Evolutionary conservation across 1,284 basidiomycete species (phyloP), one percentile per base, ranked within the genome.

Genomic region (Boletus holoroseus): DNA sequence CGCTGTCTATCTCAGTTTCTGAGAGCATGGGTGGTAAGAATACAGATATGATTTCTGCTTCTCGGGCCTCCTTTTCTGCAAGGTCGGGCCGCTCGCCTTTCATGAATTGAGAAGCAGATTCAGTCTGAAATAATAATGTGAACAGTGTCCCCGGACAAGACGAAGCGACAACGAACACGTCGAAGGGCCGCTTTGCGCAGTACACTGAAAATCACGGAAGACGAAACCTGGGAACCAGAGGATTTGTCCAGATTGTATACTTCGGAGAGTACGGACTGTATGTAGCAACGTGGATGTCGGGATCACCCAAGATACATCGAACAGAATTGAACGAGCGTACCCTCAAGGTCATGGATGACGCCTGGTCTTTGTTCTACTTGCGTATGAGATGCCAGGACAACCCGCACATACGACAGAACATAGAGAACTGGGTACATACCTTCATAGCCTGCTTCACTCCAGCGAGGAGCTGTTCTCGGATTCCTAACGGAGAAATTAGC

Each of bases 201-300:
- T 51, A 87, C 75, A 45, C 68, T 62, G 22, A 68, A 52, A 36
- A 85, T 74, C 32, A 70, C 67, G 5, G 78, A 71, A 11, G 77
- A 68, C 18, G 75, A 54, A 9, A 78, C 61, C 34, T 74, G 68
- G 30, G 69, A 64, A 44, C 70, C 69, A 18, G 74, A 66, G 4
- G 64, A 64, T 66, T 88, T 88, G 69, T 87, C 85, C 32, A 78
- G 74, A 16, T 77, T 72, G 58, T 87, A 81, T 2, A 88, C 73
- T 54, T 88, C 85, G 7, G 85, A 74, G 9, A 87, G 71, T 31
- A 85, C 74, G 16, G 83, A 82, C 84, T 87, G 51, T 15, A 37
- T 20, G 24, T 26, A n/a, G 24, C 3, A 24, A 34, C 15, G 9
- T 53, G 20, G 48, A 51, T 46, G 8, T 18, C 30, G 2, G 38